Conservation (phyloP, 106 monocot species). For the Gastrodia elata region DNA sequence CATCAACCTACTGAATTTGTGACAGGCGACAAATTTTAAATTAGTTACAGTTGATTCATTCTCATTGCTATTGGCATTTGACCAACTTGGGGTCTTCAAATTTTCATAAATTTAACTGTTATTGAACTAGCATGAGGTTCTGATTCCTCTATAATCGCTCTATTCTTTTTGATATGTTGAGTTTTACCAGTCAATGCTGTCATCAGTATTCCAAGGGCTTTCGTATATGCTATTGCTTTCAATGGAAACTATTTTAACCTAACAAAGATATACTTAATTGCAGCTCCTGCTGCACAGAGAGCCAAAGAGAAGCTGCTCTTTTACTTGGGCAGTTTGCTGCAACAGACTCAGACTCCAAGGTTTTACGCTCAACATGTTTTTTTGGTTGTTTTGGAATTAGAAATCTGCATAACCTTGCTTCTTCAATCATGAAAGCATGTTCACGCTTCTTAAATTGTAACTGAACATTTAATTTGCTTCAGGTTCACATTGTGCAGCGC, state of each 20-base stretch:
- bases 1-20: background rate
- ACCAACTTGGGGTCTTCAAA: background rate
- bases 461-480: conserved; percentile 8
- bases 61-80: background rate
- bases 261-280: conserved; percentile 17
- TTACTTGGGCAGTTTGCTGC: conserved; percentile 97
- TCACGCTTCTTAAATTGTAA: background rate
- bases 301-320: conserved; percentile 96
- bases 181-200: background rate
- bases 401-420: background rate
- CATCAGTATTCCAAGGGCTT: background rate
- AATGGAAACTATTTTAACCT: conserved; percentile 3
- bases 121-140: background rate
- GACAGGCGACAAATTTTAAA: background rate
- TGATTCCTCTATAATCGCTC: background rate
- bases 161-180: background rate
- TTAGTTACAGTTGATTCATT: background rate
- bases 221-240: background rate
- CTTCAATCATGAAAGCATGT: background rate
- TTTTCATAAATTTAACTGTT: background rate
- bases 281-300: conserved; percentile 91
- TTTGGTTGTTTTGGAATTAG: background rate
- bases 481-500: conserved; percentile 96
- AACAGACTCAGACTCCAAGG: conserved; percentile 99
- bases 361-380: conserved; percentile 9